Conservation (phyloP, 257 asterid genomes). For the Fraxinus pennsylvanica region DNA sequence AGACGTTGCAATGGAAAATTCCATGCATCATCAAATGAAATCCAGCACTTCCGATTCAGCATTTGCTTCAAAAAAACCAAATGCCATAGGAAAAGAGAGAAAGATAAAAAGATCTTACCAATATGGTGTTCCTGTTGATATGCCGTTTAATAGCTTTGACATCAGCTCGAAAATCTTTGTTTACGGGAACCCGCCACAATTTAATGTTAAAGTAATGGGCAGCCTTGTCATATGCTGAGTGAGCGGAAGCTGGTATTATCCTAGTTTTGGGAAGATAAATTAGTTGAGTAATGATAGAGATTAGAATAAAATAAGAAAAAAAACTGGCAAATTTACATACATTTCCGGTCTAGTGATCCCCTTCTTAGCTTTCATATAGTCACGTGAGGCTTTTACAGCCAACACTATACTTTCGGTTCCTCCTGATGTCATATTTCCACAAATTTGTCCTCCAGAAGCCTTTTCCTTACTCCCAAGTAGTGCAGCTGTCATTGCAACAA, state of each 20-base stretch:
- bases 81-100: slow-evolving; percentile 1
- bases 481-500: slow-evolving; percentile 92
- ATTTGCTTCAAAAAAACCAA: slow-evolving; percentile 11
- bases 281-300: slow-evolving; percentile 22
- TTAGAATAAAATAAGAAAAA: slow-evolving; percentile 15
- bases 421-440: slow-evolving; percentile 99
- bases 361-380: slow-evolving; percentile 79
- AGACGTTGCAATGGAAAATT: background rate
- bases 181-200: slow-evolving; percentile 91
- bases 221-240: slow-evolving; percentile 99
- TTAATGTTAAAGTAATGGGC: slow-evolving; percentile 93
- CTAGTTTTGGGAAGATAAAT: slow-evolving; percentile 47
- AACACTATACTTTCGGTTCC: slow-evolving; percentile 96
- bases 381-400: slow-evolving; percentile 93
- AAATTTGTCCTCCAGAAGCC: slow-evolving; percentile 76
- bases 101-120: slow-evolving; percentile 50
- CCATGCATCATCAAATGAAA: background rate
- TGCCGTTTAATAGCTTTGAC: slow-evolving; percentile 64
- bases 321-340: slow-evolving; percentile 41
- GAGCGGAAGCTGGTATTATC: slow-evolving; percentile 98
- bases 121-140: slow-evolving; percentile 77
- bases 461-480: slow-evolving; percentile 88
- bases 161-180: slow-evolving; percentile 80
- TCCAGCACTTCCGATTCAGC: background rate
- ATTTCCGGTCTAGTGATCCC: slow-evolving; percentile 92